phyloP scores from a whole-genome alignment of 2,329 filamentous ascomycete genomes.

The Aspergillus terreus region DNA sequence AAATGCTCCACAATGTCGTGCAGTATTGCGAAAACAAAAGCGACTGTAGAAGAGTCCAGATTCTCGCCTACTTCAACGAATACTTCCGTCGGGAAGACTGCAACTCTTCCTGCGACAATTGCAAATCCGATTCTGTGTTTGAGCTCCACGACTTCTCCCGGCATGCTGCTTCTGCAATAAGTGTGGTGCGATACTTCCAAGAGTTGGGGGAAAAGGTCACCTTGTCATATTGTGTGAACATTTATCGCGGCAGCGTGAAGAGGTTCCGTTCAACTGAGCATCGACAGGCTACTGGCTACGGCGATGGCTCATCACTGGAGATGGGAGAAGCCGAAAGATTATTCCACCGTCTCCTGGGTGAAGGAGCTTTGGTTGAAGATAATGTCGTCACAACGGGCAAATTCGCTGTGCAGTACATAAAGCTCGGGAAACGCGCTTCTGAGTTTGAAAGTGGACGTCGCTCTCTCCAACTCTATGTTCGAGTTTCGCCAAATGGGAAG shows the following conservation, averaged over 20 bases:
- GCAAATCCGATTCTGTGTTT: constrained; percentile 67
- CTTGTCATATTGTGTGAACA: constrained; percentile 75
- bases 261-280: constrained; percentile 53
- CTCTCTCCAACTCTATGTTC: constrained; percentile 52
- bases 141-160: constrained; percentile 73
- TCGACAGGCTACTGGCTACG: constrained; percentile 57
- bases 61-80: constrained; percentile 94
- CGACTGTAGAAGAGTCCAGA: constrained; percentile 82
- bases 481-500: constrained; percentile 44
- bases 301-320: constrained; percentile 65
- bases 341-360: constrained; percentile 70
- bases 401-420: constrained; percentile 69
- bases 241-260: constrained; percentile 69
- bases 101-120: constrained; percentile 80
- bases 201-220: constrained; percentile 56
- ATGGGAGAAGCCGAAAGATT: constrained; percentile 77
- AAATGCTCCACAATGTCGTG: constrained; percentile 81
- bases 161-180: constrained; percentile 67
- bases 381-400: constrained; percentile 61
- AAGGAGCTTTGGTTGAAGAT: constrained; percentile 69
- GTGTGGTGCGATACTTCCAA: constrained; percentile 58
- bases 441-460: constrained; percentile 45
- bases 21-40: constrained; percentile 85
- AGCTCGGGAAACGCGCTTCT: constrained; percentile 40
- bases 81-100: constrained; percentile 70